Base-by-base conservation (phyloP, 345 rosid genomes). In the Noccaea caerulescens region DNA sequence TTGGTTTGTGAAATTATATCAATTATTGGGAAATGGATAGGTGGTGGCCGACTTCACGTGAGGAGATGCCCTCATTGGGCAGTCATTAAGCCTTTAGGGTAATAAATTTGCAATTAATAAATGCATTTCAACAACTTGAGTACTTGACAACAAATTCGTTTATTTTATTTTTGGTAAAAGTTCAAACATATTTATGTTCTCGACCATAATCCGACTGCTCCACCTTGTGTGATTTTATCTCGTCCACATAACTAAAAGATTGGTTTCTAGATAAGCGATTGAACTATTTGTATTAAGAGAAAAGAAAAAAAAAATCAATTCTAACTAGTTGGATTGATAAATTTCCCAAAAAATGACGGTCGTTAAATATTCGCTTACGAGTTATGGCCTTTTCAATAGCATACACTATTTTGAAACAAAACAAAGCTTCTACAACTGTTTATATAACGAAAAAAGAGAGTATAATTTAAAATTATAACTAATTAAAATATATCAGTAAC, bases 21-120 rank as follows among this genome's bases (percentile, higher is more conserved):
- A 75, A 73, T 66, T 16, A 58, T 58, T 73, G 69, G 30, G 68
- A 45, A 12, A 63, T 61, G 16, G 60, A 63, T 63, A 13, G 71
- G 79, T 76, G 79, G 79, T 69, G 75, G 79, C 54, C 75, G 66
- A 63, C 66, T 69, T 62, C 79, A 76, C 79, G 79, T 76, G 79
- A 76, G 75, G 58, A 76, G 75, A 69, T 76, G 75, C 79, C 75
- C 66, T 56, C 79, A 5, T 47, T 63, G 61, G 54, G 57, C 75
- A 76, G 65, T 62, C 75, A 39, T 69, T 54, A 55, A 61, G 58
- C 74, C 46, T 53, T 68, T 53, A 16, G 33, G 1, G 59, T 63
- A 12, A 16, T 69, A 32, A 54, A 9, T 38, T 62, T 76, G 18
- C 41, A 38, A 67, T 68, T 34, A 60, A 52, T 75, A 68, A 75